Base-by-base conservation (phyloP, 192 early-diverging fungal genomes). In the Phlyctochytrium planicorne region DNA sequence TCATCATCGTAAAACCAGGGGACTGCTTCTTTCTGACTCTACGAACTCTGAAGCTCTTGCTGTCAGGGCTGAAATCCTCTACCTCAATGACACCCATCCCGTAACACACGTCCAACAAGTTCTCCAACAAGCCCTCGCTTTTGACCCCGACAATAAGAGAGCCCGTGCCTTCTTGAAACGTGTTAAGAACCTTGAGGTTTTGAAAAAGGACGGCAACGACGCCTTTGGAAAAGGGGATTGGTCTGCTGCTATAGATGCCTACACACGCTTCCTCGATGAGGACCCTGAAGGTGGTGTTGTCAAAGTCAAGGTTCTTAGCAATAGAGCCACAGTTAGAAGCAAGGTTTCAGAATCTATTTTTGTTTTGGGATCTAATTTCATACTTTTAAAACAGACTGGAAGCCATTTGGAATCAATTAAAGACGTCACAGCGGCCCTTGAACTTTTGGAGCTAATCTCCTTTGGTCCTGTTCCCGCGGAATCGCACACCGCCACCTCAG, bases 91-190 rank as follows among this genome's bases (percentile, higher is more conserved):
- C 33, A 60, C 76, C 12, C 77, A 82, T 53, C 69, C 79, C 2
- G 56, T 70, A 14, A 61, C 67, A 2, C 33, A 65, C 66, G 75
- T 84, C 6, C 53, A 62, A 6, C 63, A 74, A 66, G 60, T 73
- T 27, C 52, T 62, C 17, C 80, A 89, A 57, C 25, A 72, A 12
- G 88, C 91, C 2, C 70, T 94, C 30, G 74, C 84, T 0, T 93
- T 78, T 71, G 92, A 94, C 67, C 93, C 91, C 12, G 92, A 93
- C 76, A 85, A 91, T 67, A 67, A 75, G 32, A 80, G 83, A 36
- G 90, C 92, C 4, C 79, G 87, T 24, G 67, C 73, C 34, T 65
- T 94, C 29, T 66, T 89, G 68, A 87, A 89, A 70, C 84, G 81
- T 63, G 78, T 89, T 30, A 85, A 80, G 67, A 68, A 68, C 2